Evolutionary conservation across 371 early-diverging fungal species (phyloP), one percentile per base, ranked within the genome.

Genomic region (Nosema granulosis): DNA sequence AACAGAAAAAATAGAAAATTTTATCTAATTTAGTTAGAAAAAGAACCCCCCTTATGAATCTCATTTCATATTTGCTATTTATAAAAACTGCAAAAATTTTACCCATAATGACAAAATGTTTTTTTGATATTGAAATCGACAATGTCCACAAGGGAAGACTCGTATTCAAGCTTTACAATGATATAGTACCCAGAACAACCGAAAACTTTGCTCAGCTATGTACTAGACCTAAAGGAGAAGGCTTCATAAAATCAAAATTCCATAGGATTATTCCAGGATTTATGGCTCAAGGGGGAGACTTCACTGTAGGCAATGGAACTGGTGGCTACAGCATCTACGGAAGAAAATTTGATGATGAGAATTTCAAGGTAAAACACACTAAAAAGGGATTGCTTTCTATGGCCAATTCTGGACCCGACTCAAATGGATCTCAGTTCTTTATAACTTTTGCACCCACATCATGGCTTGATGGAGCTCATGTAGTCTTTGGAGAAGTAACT

Each of bases 241-340:
- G 66, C 13, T 66, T 35, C 29, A 43, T 35, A 26, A 43, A 43
- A 6, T 66, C 66, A 22, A 49, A 35, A 6, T 89, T 93, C 28
- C 94, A 92, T 78, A 87, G 91, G 68, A 87, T 92, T 63, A 90
- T 91, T 0, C 80, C 86, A 84, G 90, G 92, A 61, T 99, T 97
- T 85, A 96, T 99, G 94, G 89, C 95, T 3, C 99, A 97, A 82
- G 97, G 97, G 34, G 99, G 99, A 22, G 98, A 99, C 83, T 93
- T 97, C 74, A 57, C 91, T 22, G 49, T 87, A 24, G 90, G 86
- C 91, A 89, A 94, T 83, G 94, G 94, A 70, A 93, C 93, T 65
- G 97, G 97, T 77, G 94, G 95, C 63, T 90, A 91, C 81, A 91
- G 92, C 35, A 93, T 95, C 84, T 95, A 93, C 84, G 95, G 93